phyloP scores from a whole-genome alignment of 2,329 filamentous ascomycete species.

The Trichothecium sympodiale region DNA sequence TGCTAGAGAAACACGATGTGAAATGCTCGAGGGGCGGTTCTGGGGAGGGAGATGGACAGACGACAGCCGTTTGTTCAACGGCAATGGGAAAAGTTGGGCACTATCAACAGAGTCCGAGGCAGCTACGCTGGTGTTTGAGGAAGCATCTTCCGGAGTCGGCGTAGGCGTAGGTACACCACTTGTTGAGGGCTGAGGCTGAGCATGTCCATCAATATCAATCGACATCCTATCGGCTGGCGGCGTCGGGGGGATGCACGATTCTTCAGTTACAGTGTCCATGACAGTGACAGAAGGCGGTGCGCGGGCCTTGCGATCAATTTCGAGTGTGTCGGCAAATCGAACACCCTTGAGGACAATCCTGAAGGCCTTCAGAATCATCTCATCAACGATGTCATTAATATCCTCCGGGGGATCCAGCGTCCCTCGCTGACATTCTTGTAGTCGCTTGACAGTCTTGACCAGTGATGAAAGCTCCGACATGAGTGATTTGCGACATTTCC shows the following conservation, averaged over 20 bases:
- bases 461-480: conserved; percentile 81
- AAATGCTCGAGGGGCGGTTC: conserved; percentile 40
- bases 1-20: conserved; percentile 71
- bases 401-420: conserved; percentile 36
- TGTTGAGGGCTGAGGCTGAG: not conserved
- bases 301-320: conserved; percentile 45
- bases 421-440: conserved; percentile 62
- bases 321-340: conserved; percentile 77
- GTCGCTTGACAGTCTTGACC: conserved; percentile 76
- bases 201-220: conserved; percentile 29
- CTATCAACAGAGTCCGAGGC: conserved; percentile 19
- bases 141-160: conserved; percentile 26
- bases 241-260: conserved; percentile 48
- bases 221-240: conserved; percentile 47
- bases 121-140: conserved; percentile 21
- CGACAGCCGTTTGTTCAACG: conserved; percentile 34
- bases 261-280: conserved; percentile 49
- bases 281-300: conserved; percentile 44
- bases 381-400: conserved; percentile 71
- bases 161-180: conserved; percentile 20
- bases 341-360: conserved; percentile 88
- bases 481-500: conserved; percentile 74
- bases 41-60: conserved; percentile 23
- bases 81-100: conserved; percentile 4
- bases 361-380: conserved; percentile 89